Conservation (phyloP, 805 yeast genomes). For the Teunomyces barrocoloradensis region DNA sequence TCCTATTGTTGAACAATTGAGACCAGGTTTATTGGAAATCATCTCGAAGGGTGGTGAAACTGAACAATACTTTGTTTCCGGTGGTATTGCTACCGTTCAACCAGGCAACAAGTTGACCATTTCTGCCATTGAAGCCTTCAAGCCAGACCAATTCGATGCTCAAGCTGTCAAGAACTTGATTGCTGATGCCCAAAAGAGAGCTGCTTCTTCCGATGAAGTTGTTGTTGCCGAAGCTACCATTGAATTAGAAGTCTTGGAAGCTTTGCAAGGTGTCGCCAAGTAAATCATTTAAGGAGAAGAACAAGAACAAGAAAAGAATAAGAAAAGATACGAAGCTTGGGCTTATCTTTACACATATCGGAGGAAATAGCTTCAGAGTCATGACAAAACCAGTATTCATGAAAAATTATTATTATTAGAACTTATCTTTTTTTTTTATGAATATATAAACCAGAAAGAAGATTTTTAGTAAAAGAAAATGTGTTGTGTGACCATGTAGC, state of each 20-base stretch:
- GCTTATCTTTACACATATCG: background rate
- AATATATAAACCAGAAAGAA: too few relatives aligned
- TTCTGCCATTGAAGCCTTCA: slow-evolving; percentile 93
- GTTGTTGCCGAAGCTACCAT: slow-evolving; percentile 93
- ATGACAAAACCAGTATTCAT: too few relatives aligned
- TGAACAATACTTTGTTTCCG: slow-evolving; percentile 84
- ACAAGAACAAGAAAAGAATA: background rate
- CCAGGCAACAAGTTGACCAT: slow-evolving; percentile 90
- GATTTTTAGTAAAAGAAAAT: too few relatives aligned
- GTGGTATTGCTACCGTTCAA: slow-evolving; percentile 95
- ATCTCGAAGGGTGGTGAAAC: slow-evolving; percentile 72
- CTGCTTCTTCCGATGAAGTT: slow-evolving; percentile 76
- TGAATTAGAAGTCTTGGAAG: slow-evolving; percentile 95
- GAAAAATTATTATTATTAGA: too few relatives aligned
- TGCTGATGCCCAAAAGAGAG: slow-evolving; percentile 93
- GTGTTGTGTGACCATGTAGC: too few relatives aligned
- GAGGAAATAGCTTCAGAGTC: too few relatives aligned
- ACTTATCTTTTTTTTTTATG: too few relatives aligned
- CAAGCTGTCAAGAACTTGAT: slow-evolving; percentile 76
- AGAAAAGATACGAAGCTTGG: background rate
- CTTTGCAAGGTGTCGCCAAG: slow-evolving; percentile 79
- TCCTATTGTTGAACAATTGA: slow-evolving; percentile 93
- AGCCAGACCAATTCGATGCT: slow-evolving; percentile 80
- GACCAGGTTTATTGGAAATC: slow-evolving; percentile 93
- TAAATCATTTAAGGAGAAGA: slow-evolving; percentile 24